Percentiles rank a stretch among this genome's conserved stretches.
Evolutionary conservation across 169 alveolate species (phyloP).

Genomic region (Cryptosporidium parvum): DNA sequence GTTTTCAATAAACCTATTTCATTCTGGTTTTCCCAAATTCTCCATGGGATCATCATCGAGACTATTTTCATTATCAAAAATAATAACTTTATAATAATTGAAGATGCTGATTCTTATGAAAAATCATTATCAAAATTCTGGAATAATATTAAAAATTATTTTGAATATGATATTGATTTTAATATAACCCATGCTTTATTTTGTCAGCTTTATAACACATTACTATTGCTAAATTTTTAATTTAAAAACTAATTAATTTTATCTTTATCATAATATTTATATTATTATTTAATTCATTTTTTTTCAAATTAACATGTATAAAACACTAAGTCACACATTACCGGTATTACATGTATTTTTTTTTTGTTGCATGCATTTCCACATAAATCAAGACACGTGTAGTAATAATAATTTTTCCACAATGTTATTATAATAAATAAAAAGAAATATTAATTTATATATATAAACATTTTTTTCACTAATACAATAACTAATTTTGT

Average conservation of each 20-base stretch:
- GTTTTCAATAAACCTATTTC: conserved; percentile 26
- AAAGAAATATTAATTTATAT: neutral
- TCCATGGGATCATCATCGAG: conserved; percentile 57
- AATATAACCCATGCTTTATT: conserved; percentile 41
- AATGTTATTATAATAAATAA: neutral
- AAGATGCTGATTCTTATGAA: neutral
- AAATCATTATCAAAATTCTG: conserved; percentile 38
- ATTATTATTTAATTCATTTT: neutral
- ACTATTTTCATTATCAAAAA: conserved; percentile 1
- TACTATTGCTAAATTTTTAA: neutral
- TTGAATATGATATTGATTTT: conserved; percentile 20
- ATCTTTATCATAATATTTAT: neutral
- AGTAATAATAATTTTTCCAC: neutral
- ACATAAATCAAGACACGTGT: neutral
- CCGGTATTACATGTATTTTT: neutral
- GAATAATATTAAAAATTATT: conserved; percentile 3
- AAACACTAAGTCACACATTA: neutral
- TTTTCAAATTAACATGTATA: neutral
- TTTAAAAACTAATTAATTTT: neutral
- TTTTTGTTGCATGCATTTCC: neutral
- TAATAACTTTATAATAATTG: neutral
- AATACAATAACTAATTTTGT: conserved; percentile 1
- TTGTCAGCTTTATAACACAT: conserved; percentile 32
- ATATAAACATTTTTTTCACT: neutral
- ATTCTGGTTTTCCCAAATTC: conserved; percentile 40